A percentile compares a stretch with the other conserved stretches of the same genome.
phyloP scores from a whole-genome alignment of 1,284 basidiomycete species.

The Pholiota adiposa region DNA sequence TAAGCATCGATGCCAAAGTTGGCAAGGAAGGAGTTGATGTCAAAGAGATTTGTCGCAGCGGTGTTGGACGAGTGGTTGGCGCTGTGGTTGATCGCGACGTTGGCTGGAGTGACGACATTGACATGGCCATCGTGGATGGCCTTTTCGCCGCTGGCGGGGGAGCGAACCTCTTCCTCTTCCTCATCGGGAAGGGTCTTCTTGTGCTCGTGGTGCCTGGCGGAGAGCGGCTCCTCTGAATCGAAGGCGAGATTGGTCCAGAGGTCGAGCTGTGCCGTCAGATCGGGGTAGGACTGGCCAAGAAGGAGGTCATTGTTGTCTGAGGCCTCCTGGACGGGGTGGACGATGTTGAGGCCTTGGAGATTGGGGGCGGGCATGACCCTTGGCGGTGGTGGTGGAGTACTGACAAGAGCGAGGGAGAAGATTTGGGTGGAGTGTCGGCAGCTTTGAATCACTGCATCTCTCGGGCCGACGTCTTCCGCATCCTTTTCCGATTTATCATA shows the following conservation, averaged over 20 bases:
- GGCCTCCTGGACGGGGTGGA: slow-evolving; percentile 53
- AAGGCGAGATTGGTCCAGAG: slow-evolving; percentile 85
- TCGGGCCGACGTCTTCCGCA: slow-evolving; percentile 20
- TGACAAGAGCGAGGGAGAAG: slow-evolving; percentile 11
- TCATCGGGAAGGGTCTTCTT: slow-evolving; percentile 39
- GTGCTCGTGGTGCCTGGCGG: slow-evolving; percentile 40
- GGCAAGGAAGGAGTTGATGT: slow-evolving; percentile 60
- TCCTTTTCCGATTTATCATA: slow-evolving; percentile 10
- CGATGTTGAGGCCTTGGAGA: slow-evolving; percentile 78
- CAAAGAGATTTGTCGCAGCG: slow-evolving; percentile 39
- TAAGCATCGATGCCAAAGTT: slow-evolving; percentile 67
- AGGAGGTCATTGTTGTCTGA: slow-evolving; percentile 62
- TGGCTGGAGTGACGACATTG: slow-evolving; percentile 58
- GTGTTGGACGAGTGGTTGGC: slow-evolving; percentile 12
- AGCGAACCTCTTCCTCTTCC: slow-evolving; percentile 45
- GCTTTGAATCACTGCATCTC: slow-evolving; percentile 14
- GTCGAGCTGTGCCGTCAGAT: slow-evolving; percentile 79
- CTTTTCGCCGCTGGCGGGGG: slow-evolving; percentile 43
- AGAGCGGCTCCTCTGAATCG: slow-evolving; percentile 69
- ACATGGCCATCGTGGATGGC: slow-evolving; percentile 58
- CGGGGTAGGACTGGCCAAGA: slow-evolving; percentile 64
- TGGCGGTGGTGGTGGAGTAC: slow-evolving; percentile 3
- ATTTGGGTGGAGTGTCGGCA: slow-evolving; percentile 7
- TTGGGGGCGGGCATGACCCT: slow-evolving; percentile 55
- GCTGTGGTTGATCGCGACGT: no score